Evolutionary conservation across 108 stramenopile species (phyloP).

Genomic region (Pseudonitzschia delicatissima): DNA sequence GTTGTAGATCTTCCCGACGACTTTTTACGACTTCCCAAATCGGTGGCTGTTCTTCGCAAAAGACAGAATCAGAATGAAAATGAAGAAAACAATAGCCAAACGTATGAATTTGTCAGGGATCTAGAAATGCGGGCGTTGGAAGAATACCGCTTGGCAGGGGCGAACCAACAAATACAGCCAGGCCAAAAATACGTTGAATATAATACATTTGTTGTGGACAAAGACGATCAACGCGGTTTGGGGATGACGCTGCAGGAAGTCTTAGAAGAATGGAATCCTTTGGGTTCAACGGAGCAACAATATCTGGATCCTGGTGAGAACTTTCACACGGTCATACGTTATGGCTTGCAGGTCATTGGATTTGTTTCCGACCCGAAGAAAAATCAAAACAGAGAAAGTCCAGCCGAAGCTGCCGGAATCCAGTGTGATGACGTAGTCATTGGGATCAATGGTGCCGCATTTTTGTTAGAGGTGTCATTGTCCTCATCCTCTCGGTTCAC

Average conservation of each 20-base stretch:
- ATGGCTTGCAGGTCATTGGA: slow-evolving; percentile 12
- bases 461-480: slow-evolving; percentile 23
- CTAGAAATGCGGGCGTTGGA: slow-evolving; percentile 31
- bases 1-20: slow-evolving; percentile 28
- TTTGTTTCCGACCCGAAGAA: slow-evolving; percentile 18
- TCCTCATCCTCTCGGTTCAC: not conserved
- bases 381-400: slow-evolving; percentile 26
- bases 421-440: slow-evolving; percentile 59
- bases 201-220: not conserved
- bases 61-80: not conserved
- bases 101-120: slow-evolving; percentile 25
- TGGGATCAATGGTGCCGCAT: slow-evolving; percentile 72
- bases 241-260: slow-evolving; percentile 67
- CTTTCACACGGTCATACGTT: not conserved
- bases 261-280: slow-evolving; percentile 40
- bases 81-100: not conserved
- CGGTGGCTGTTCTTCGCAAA: slow-evolving; percentile 28
- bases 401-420: slow-evolving; percentile 55
- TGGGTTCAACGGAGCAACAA: slow-evolving; percentile 11
- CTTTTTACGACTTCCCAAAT: slow-evolving; percentile 40
- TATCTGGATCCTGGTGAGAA: slow-evolving; percentile 17
- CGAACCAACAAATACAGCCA: not conserved
- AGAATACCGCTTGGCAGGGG: slow-evolving; percentile 23
- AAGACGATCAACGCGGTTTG: slow-evolving; percentile 34
- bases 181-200: not conserved